These are phyloP conservation scores for Fonsecaea multimorphosa DNA, from an alignment of 2,329 filamentous ascomycete genomes.

Conservation along the genomic window DNA sequence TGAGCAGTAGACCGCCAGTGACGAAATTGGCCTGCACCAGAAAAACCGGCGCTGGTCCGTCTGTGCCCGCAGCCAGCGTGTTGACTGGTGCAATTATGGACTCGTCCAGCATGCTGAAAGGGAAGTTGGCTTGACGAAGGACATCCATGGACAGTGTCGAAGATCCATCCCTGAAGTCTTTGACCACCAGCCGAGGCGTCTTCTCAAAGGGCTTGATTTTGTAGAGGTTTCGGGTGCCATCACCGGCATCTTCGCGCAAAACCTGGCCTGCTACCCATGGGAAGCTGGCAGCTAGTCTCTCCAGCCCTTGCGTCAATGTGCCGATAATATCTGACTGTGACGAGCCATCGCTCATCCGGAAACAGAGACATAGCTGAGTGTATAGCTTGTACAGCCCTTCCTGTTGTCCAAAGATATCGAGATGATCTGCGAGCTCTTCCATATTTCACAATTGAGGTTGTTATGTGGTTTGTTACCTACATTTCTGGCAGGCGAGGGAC, in stretches of 20 bases:
- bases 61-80: constrained; percentile 43
- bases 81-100: constrained; percentile 50
- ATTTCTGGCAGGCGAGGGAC: not conserved
- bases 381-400: constrained; percentile 26
- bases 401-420: constrained; percentile 18
- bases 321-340: constrained; percentile 41
- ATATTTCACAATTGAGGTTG: not conserved
- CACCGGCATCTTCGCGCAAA: constrained; percentile 44
- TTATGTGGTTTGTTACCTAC: not conserved
- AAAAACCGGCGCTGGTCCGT: constrained; percentile 50
- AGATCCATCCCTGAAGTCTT: constrained; percentile 50
- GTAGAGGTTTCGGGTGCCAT: constrained; percentile 42
- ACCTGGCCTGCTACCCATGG: constrained; percentile 58
- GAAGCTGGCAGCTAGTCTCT: constrained; percentile 49
- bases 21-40: constrained; percentile 59
- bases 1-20: constrained; percentile 57
- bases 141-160: constrained; percentile 48
- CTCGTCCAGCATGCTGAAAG: constrained; percentile 59
- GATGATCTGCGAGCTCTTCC: constrained; percentile 11
- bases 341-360: constrained; percentile 41
- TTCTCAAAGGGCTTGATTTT: constrained; percentile 47
- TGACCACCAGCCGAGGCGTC: constrained; percentile 49
- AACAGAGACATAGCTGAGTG: constrained; percentile 51
- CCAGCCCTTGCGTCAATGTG: constrained; percentile 48
- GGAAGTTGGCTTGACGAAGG: constrained; percentile 50